Evolutionary conservation across 306 rosid species (phyloP), one percentile per base, ranked within the genome.

Genomic region (Herpetospermum pedunculosum): DNA sequence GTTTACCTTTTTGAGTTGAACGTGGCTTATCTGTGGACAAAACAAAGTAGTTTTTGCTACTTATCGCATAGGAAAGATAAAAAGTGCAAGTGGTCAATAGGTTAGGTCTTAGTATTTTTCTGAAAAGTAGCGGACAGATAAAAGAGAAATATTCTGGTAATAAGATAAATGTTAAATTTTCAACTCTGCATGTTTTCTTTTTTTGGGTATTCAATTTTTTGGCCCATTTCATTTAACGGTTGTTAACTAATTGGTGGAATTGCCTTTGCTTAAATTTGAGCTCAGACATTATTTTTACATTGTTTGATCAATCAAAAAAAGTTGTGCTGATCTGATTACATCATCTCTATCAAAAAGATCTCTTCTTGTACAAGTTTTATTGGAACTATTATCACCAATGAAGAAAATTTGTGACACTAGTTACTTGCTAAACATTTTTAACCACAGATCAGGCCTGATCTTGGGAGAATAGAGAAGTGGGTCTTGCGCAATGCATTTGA

Each of bases 401-500:
- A 69, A 26, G 34, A 25, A 14, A 69, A 8, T 44, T 41, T 44
- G 52, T 43, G 55, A 68, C 73, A 28, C 12, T 46, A 9, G 29
- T 58, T 19, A 14, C 35, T 29, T 55, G 34, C 58, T 70, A 74
- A 78, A 34, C 64, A 55, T 35, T 76, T 72, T 59, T 80, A 75
- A 78, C 78, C 37, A 30, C 96, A 94, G 99, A 82, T 94, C 77
- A 84, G 85, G 79, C 85, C 81, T 75, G 97, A 93, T 86, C 89
- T 84, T 76, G 89, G 91, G 74, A 88, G 97, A 81, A 94, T 91
- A 76, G 97, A 94, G 90, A 94, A 94, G 85, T 94, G 99, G 99
- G 71, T 94, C 83, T 34, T 94, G 75, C 99, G 96, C 83, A 88
- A 94, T 81, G 99, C 99, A 63, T 94, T 94, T 76, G 97, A 94